Percentiles rank a stretch among this genome's conserved stretches.
These are phyloP conservation scores for Microdochium nivale DNA, from an alignment of 2,329 filamentous ascomycete species.

Conservation along the genomic window DNA sequence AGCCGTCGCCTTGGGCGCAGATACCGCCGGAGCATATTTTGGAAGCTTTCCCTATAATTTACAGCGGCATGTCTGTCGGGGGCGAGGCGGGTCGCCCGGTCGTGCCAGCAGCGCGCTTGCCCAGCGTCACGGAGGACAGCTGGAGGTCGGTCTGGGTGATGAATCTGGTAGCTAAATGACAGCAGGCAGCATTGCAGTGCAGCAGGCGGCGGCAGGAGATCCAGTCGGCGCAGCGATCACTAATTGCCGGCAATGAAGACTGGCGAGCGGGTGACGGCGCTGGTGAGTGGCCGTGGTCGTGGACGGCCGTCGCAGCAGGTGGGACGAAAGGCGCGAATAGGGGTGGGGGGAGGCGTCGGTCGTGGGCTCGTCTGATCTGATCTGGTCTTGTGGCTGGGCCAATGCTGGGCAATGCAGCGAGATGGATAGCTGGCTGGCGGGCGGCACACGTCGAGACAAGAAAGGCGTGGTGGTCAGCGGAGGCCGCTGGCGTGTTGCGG, in stretches of 20 bases:
- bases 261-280: no score
- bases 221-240: no score
- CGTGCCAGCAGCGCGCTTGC: not conserved
- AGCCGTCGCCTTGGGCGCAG: conserved; percentile 21
- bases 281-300: no score
- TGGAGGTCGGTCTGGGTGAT: conserved; percentile 2
- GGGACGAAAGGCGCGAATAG: no score
- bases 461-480: not conserved
- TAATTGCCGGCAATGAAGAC: no score
- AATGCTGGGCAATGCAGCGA: no score
- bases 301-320: no score
- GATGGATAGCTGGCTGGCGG: no score
- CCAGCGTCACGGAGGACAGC: not conserved
- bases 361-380: no score
- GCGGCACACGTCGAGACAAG: no score
- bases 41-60: not conserved
- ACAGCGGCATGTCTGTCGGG: conserved; percentile 11
- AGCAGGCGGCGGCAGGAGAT: not conserved
- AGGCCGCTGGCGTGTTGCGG: not conserved
- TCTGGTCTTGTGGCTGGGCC: no score
- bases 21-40: conserved; percentile 13
- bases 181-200: not conserved
- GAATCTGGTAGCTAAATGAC: not conserved
- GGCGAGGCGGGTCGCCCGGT: not conserved
- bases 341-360: no score